Base-by-base conservation (phyloP, 2,329 filamentous ascomycete species). In the Fusarium multiceps region DNA sequence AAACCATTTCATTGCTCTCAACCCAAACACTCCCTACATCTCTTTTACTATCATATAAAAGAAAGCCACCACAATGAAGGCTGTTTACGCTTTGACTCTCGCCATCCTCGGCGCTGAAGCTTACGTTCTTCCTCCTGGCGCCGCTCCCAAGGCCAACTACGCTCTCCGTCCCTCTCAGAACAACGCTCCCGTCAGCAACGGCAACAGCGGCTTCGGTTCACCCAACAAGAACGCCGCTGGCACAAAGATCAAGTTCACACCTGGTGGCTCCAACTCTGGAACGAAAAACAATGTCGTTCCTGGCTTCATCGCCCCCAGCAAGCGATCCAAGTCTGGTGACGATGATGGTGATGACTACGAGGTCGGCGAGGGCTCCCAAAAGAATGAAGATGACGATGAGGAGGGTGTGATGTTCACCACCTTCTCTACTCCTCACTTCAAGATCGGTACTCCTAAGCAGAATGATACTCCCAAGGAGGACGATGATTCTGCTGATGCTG, bases 51-150 rank as follows among this genome's bases (percentile, higher is more conserved):
- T 6, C 12, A 21, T 6, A 20, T 43, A 50, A 25, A 34, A 23
- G 7, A 7, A 41, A 51, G 27, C 1, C 6, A 40, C 18, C 28
- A 65, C 7, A 10, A 65, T 65, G 62, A 65, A 65, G 54, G 41
- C 46, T 20, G 34, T 37, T 12, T 11, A 32, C 41, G 61, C 62
- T 20, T 18, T 65, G 7, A 27, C 62, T 18, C 9, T 65, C 18
- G 50, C 53, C 54, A 55, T 65, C 20, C n/a, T 64, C 11, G 61
- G 61, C 16, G 51, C 51, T 12, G 59, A 65, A 11, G 62, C 47
- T 6, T 59, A 21, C 5, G 28, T 64, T 4, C n/a, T 65, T 1
- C 62, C 62, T 6, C 27, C 37, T 1, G 51, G 59, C 1, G 59
- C 12, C 14, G 51, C 43, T 27, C 61, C 60, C 20, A 65, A 65